Evolutionary conservation across 2,329 filamentous ascomycete species (phyloP).

Genomic region (Fusarium sp.): DNA sequence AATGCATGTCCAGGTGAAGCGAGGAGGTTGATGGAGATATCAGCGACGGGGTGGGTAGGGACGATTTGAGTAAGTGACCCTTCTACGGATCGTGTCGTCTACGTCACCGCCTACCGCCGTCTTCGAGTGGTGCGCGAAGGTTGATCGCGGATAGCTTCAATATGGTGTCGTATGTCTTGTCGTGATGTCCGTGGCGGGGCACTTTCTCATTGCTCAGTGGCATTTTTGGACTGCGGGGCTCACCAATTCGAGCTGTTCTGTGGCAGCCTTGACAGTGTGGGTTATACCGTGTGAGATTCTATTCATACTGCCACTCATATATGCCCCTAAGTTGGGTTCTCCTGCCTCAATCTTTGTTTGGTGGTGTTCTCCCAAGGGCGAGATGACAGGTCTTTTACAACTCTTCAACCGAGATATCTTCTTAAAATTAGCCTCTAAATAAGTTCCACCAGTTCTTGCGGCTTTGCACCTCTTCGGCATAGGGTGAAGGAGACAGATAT

Average conservation of each 20-base stretch:
- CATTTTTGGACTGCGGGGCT: constrained; percentile 45
- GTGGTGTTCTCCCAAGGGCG: neutral
- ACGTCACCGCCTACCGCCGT: constrained; percentile 11
- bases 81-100: neutral
- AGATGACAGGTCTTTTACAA: neutral
- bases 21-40: constrained; percentile 1
- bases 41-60: neutral
- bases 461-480: constrained; percentile 16
- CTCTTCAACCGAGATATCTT: neutral
- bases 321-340: neutral
- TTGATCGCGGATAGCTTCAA: constrained; percentile 4
- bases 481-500: constrained; percentile 35
- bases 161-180: constrained; percentile 34
- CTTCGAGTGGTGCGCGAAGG: constrained; percentile 5
- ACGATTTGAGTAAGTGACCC: neutral
- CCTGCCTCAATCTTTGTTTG: neutral
- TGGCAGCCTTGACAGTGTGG: constrained; percentile 30
- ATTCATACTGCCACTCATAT: neutral
- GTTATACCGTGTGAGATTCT: neutral
- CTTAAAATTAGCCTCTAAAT: constrained; percentile 16
- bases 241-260: constrained; percentile 32
- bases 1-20: constrained; percentile 38
- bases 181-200: constrained; percentile 41
- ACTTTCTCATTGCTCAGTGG: constrained; percentile 15
- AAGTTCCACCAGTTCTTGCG: constrained; percentile 39